Evolutionary conservation across 352 stramenopile species (phyloP).

Genomic region (Phytophthora podocarpi): DNA sequence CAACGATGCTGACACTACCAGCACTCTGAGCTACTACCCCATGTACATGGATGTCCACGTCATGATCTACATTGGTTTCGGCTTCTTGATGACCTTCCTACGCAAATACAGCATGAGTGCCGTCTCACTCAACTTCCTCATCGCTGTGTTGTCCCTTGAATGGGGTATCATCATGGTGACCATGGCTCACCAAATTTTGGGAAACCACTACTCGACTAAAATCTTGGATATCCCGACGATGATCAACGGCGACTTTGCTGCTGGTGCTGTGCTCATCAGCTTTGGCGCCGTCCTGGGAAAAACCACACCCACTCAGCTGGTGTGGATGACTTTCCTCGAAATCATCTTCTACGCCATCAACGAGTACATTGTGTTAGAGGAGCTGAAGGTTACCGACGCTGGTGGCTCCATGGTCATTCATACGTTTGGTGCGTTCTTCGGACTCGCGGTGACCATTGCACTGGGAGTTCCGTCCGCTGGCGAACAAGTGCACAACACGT

Average conservation of each 20-base stretch:
- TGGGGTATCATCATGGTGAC: slow-evolving; percentile 75
- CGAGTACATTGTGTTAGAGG: slow-evolving; percentile 70
- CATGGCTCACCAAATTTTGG: slow-evolving; percentile 60
- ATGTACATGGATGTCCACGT: slow-evolving; percentile 85
- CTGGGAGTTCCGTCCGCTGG: slow-evolving; percentile 46
- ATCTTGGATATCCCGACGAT: slow-evolving; percentile 65
- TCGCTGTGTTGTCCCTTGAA: slow-evolving; percentile 68
- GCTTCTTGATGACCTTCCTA: slow-evolving; percentile 90
- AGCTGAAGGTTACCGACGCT: slow-evolving; percentile 69
- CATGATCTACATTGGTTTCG: slow-evolving; percentile 90
- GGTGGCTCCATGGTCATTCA: slow-evolving; percentile 88
- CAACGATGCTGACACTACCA: slow-evolving; percentile 2
- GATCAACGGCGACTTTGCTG: slow-evolving; percentile 84
- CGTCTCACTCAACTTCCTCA: slow-evolving; percentile 80
- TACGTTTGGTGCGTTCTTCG: slow-evolving; percentile 86
- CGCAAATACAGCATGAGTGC: slow-evolving; percentile 81
- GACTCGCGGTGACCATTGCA: slow-evolving; percentile 65
- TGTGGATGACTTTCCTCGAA: slow-evolving; percentile 80
- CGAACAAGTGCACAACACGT: slow-evolving; percentile 64
- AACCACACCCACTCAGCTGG: slow-evolving; percentile 74
- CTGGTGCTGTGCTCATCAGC: slow-evolving; percentile 76
- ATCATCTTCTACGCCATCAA: slow-evolving; percentile 82
- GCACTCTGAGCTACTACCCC: slow-evolving; percentile 18
- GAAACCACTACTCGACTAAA: slow-evolving; percentile 49
- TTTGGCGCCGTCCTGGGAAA: slow-evolving; percentile 82